phyloP scores from a whole-genome alignment of 1,139 yeast genomes.

The Geotrichum siamense region DNA sequence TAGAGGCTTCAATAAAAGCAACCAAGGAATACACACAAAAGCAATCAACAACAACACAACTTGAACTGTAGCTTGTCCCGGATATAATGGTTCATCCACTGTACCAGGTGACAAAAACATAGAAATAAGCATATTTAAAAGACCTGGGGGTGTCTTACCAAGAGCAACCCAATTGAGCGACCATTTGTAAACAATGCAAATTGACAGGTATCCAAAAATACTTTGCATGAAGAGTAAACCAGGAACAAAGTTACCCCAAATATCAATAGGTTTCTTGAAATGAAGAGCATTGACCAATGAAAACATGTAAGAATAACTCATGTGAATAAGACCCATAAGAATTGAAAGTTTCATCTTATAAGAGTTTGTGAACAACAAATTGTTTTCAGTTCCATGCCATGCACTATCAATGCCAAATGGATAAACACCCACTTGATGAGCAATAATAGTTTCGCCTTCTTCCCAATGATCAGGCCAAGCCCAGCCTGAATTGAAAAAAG shows the following conservation, averaged over 20 bases:
- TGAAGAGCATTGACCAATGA: slow-evolving; percentile 75
- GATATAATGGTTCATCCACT: slow-evolving; percentile 73
- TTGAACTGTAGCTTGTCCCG: slow-evolving; percentile 80
- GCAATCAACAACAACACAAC: slow-evolving; percentile 67
- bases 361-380: slow-evolving; percentile 81
- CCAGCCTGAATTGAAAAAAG: slow-evolving; percentile 86
- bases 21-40: slow-evolving; percentile 88
- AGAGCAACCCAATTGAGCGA: slow-evolving; percentile 79
- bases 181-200: slow-evolving; percentile 92
- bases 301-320: slow-evolving; percentile 83
- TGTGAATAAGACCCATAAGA: slow-evolving; percentile 88
- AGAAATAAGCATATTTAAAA: slow-evolving; percentile 87
- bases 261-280: slow-evolving; percentile 73
- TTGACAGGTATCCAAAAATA: slow-evolving; percentile 83
- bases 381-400: slow-evolving; percentile 97
- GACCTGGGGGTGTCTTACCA: slow-evolving; percentile 78
- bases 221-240: slow-evolving; percentile 92
- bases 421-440: slow-evolving; percentile 61
- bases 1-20: slow-evolving; percentile 77
- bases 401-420: slow-evolving; percentile 85
- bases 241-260: slow-evolving; percentile 89
- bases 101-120: slow-evolving; percentile 94
- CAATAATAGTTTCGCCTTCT: slow-evolving; percentile 55
- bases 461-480: slow-evolving; percentile 74
- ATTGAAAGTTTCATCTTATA: slow-evolving; percentile 95